These are phyloP conservation scores for Botrytis fabae DNA, from an alignment of 2,329 filamentous ascomycete genomes.

Conservation along the genomic window DNA sequence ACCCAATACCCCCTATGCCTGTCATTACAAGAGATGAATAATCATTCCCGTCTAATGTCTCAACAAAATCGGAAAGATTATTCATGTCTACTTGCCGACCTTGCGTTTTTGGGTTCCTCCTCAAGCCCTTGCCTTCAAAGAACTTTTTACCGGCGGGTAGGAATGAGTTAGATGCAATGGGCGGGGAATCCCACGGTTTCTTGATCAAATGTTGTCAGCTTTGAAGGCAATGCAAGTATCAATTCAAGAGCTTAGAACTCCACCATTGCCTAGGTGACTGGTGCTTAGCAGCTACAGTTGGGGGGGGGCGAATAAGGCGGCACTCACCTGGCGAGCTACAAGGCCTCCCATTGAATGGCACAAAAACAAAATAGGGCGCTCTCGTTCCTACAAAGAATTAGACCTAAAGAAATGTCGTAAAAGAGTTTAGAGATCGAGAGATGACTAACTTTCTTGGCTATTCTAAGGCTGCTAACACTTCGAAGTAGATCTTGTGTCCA, in stretches of 20 bases:
- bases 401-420: background rate
- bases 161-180: background rate
- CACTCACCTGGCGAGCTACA: slow-evolving; percentile 5
- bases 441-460: background rate
- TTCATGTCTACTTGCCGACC: background rate
- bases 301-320: background rate
- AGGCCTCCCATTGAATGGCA: slow-evolving; percentile 5
- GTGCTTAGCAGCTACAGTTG: background rate
- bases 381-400: background rate
- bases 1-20: slow-evolving; percentile 16
- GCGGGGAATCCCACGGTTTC: background rate
- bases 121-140: background rate
- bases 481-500: slow-evolving; percentile 8
- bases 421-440: background rate
- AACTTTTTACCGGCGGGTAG: background rate
- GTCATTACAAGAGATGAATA: background rate
- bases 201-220: background rate
- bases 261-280: background rate
- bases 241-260: background rate
- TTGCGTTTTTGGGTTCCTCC: background rate
- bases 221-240: background rate
- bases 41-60: background rate
- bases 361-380: slow-evolving; percentile 5
- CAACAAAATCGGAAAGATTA: background rate
- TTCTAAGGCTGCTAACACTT: background rate